Evolutionary conservation across 2,329 filamentous ascomycete genomes (phyloP), one percentile per base, ranked within the genome.

Genomic region (Xylaria sp.): DNA sequence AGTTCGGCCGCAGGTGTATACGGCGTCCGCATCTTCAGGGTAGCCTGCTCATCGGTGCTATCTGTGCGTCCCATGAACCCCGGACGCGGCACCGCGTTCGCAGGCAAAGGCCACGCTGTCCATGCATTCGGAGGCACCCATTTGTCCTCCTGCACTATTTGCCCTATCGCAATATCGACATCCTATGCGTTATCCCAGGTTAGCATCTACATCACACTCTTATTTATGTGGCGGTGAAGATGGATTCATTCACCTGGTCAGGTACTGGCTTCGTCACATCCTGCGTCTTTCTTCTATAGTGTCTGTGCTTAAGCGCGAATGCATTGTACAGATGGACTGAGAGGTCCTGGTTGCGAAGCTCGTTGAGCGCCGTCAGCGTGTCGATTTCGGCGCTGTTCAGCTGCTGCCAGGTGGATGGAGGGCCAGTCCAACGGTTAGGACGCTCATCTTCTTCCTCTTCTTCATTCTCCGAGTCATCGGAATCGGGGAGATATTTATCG

Each of bases 71-170:
- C 84, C 60, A 83, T 78, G 69, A 92, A 86, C 23, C 82, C 82
- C 16, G 84, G 82, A 18, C 83, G 81, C 1, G 92, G 92, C 8
- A 96, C 89, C 29, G 85, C 81, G 8, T 83, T 81, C 4, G 87
- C 83, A 23, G 84, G 84, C 75, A 97, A 79, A 4, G 95, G 95
- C 95, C 95, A 98, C 0, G 94, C 92, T 21, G 92, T 93, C 94
- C 95, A 98, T 4, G 77, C 72, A 67, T 86, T 88, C 0, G 87
- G 84, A 1, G 87, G 87, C 4, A 78, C 79, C 85, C 87, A 90
- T 53, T 80, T 72, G 2, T 76, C 74, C 18, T 71, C 66, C 25
- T 68, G 65, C 27, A 79, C 71, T 21, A 62, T 68, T 16, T 72
- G 68, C 2, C 77, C 76, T 1, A 77, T 79, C 35, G 60, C 69